Base-by-base conservation (phyloP, 495 filamentous ascomycete genomes). In the Pyronema omphalodes region DNA sequence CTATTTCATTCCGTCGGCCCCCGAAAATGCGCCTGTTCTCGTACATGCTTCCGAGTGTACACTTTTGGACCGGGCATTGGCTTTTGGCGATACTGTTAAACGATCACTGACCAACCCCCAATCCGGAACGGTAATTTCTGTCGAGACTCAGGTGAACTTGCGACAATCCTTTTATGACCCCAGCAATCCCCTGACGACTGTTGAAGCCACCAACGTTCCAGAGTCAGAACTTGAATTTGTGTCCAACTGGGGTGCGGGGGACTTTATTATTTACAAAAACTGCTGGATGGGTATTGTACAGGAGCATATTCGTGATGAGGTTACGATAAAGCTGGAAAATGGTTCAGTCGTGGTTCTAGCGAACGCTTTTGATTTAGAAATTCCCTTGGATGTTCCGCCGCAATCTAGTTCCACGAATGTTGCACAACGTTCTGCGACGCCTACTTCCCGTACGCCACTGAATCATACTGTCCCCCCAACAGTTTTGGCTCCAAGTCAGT, bases 1-100 rank as follows among this genome's bases (percentile, higher is more conserved):
- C 67, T 65, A 35, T 69, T 69, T 66, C 55, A 69, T 35, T 58
- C 71, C 43, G 56, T 74, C 52, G 29, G 44, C 23, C 64, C 68
- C 58, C 12, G 33, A 54, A 36, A 9, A 54, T 50, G 4, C 59
- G 60, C 51, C 67, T 55, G 33, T 58, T 39, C 66, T 76, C 23
- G 53, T 75, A 6, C 65, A 67, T 37, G 73, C 72, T 58, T 64
- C 64, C 19, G 70, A 71, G 51, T 57, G 74, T 18, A 59, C 56
- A 7, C 64, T 75, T 9, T 51, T 74, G 11, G 70, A 73, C 55
- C 66, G 73, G 12, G 45, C 55, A 17, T 57, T 73, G 9, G 60
- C 61, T 19, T 62, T 71, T 15, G 73, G 73, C 15, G 63, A 72
- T 53, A 54, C 63, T 37, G 72, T 75, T 9, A 76, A 74, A 54